phyloP scores from a whole-genome alignment of 2,329 filamentous ascomycete species.

The Ophiocordyceps camponoti-leonardi region DNA sequence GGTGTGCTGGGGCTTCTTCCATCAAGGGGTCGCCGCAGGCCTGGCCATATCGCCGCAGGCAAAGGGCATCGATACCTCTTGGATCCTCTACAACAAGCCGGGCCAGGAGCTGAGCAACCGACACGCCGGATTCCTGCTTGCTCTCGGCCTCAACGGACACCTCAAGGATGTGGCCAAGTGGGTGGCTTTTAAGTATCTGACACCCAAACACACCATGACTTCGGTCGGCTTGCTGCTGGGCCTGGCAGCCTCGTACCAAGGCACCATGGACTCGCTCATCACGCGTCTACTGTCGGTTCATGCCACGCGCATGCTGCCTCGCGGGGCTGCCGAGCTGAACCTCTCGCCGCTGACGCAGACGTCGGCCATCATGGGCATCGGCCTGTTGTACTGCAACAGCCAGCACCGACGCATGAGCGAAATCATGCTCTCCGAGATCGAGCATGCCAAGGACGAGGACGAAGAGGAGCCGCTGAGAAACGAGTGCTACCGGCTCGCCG shows the following conservation, averaged over 20 bases:
- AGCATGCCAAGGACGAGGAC: conserved; percentile 62
- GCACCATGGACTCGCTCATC: conserved; percentile 93
- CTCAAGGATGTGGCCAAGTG: conserved; percentile 90
- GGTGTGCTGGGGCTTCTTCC: conserved; percentile 96
- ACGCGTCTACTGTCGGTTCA: conserved; percentile 89
- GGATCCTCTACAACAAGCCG: conserved; percentile 97
- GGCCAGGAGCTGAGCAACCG: conserved; percentile 72
- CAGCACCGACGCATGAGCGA: conserved; percentile 98
- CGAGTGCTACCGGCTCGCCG: conserved; percentile 90
- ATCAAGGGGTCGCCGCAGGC: conserved; percentile 86
- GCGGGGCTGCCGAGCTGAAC: conserved; percentile 85
- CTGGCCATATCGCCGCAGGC: conserved; percentile 79
- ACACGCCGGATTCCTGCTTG: conserved; percentile 88
- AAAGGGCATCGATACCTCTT: conserved; percentile 91
- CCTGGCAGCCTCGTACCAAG: conserved; percentile 81
- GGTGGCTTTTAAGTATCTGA: conserved; percentile 98
- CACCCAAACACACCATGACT: conserved; percentile 97
- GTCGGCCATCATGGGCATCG: conserved; percentile 92
- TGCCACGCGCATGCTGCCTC: conserved; percentile 83
- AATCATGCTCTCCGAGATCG: conserved; percentile 95
- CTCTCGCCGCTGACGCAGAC: conserved; percentile 87
- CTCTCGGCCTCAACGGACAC: conserved; percentile 84
- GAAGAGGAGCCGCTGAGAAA: conserved; percentile 77
- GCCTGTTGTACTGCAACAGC: conserved; percentile 81
- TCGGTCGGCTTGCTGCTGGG: conserved; percentile 90